Evolutionary conservation across 2,329 filamentous ascomycete genomes (phyloP), one percentile per base, ranked within the genome.

Genomic region (Coniochaeta sp.): DNA sequence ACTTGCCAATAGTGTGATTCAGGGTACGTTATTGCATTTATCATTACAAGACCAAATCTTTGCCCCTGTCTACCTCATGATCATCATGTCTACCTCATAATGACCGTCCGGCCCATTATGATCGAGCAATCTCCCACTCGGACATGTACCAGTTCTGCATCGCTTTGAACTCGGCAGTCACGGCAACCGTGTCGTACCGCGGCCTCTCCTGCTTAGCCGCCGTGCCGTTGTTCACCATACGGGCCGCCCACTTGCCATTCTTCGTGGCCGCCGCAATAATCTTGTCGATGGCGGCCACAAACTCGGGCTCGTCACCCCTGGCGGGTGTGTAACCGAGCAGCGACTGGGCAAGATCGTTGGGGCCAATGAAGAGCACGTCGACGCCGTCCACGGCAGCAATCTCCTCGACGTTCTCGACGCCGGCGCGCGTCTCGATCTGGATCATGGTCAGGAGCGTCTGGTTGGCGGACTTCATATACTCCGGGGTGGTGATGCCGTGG

Each of bases 171-270:
- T 81, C 78, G 22, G 72, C 72, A 2, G 72, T 79, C 17, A 81
- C 74, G 5, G 77, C 75, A 4, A 78, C 75, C 0, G 73, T 78
- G 61, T 81, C 77, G 65, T 73, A 80, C 16, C 55, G 66, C 32
- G 68, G 59, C 54, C 68, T 67, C 7, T 66, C 71, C 62, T 76
- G 70, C 70, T 79, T 80, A 4, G 74, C 73, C 57, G 66, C 62
- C 2, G 67, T 66, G 55, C 77, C 75, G 65, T 81, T 73, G 61
- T 80, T 79, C 1, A 76, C 73, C 72, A 82, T 73, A 1, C 78
- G 73, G 0, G 72, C 79, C 4, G 74, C 74, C 79, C 77, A 80
- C 68, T 83, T 83, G 3, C 79, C 79, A 63, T 81, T 71, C 64
- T 73, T 77, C 44, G 72, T 67, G 0, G 75, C 80, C 9, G 80